These are phyloP conservation scores for Asterophora parasitica DNA, from an alignment of 768 basidiomycete species.

Conservation along the genomic window DNA sequence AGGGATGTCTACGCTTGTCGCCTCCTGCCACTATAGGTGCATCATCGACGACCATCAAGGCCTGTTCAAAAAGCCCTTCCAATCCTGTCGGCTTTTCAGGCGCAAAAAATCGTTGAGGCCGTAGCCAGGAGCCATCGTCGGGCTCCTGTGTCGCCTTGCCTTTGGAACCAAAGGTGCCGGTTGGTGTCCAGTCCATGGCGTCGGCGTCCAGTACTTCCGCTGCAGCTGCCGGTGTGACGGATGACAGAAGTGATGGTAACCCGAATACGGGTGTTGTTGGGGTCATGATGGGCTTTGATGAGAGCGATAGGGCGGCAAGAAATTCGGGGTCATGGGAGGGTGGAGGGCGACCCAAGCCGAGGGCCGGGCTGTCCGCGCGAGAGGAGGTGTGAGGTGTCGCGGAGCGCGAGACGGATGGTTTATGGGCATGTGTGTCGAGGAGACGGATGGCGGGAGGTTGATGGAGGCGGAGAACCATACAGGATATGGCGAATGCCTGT, in stretches of 20 bases:
- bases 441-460: slow-evolving; percentile 70
- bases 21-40: slow-evolving; percentile 1
- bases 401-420: slow-evolving; percentile 35
- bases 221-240: slow-evolving; percentile 21
- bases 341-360: slow-evolving; percentile 13
- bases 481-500: slow-evolving; percentile 51
- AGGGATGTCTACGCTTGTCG: background rate
- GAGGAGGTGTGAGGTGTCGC: slow-evolving; percentile 34
- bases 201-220: slow-evolving; percentile 33
- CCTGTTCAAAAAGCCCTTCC: slow-evolving; percentile 62
- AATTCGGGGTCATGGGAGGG: slow-evolving; percentile 47
- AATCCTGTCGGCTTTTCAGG: slow-evolving; percentile 77
- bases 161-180: slow-evolving; percentile 27
- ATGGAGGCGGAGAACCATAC: slow-evolving; percentile 54
- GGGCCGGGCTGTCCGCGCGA: slow-evolving; percentile 15
- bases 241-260: slow-evolving; percentile 50
- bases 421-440: slow-evolving; percentile 50
- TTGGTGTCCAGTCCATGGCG: slow-evolving; percentile 66
- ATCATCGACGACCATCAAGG: slow-evolving; percentile 51
- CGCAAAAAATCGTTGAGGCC: slow-evolving; percentile 72
- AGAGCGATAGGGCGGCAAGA: slow-evolving; percentile 58
- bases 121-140: slow-evolving; percentile 47
- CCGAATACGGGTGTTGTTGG: slow-evolving; percentile 61
- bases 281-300: slow-evolving; percentile 54
- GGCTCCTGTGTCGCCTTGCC: slow-evolving; percentile 18